Evolutionary conservation across 768 basidiomycete genomes (phyloP), one percentile per base, ranked within the genome.

Genomic region (Boletus sp.): DNA sequence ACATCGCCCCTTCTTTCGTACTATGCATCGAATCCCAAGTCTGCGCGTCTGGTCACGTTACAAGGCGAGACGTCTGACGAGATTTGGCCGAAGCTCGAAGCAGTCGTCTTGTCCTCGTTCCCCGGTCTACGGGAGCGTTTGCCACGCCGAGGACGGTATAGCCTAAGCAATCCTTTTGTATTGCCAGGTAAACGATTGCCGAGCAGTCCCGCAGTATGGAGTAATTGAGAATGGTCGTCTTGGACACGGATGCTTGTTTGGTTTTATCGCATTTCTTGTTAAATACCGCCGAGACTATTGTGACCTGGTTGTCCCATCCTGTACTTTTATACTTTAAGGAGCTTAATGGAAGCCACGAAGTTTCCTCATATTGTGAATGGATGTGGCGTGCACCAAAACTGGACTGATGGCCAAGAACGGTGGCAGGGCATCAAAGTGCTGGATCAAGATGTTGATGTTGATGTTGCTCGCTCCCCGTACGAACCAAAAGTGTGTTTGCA

Each of bases 61-160:
- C 76, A 80, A 18, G 92, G 93, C 4, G 73, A 78, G 54, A 90
- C 91, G 8, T 91, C 89, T 3, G 90, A 94, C 65, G 90, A 94
- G 71, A 94, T 95, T 60, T 95, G 92, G 92, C 92, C 90, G 3
- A 76, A 86, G 61, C 79, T 96, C 11, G 91, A 93, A 59, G 72
- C 72, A 44, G 75, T 82, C 20, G 76, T 94, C 24, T 75, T 76
- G 50, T 72, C 75, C 28, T 70, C 78, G 3, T 89, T 89, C 67
- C 87, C 90, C 3, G 64, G 68, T 5, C 67, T 91, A 56, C 79
- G 77, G 56, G 83, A 85, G 68, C 80, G 82, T 28, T 64, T 69
- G 17, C 76, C 78, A 33, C 77, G 66, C 57, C 77, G 76, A 59
- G 77, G 79, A 57, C 76, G 77, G 55, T 79, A 78, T 56, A 81